Evolutionary conservation across 441 rosid genomes (phyloP).

Genomic region (Codiaeum variegatum): DNA sequence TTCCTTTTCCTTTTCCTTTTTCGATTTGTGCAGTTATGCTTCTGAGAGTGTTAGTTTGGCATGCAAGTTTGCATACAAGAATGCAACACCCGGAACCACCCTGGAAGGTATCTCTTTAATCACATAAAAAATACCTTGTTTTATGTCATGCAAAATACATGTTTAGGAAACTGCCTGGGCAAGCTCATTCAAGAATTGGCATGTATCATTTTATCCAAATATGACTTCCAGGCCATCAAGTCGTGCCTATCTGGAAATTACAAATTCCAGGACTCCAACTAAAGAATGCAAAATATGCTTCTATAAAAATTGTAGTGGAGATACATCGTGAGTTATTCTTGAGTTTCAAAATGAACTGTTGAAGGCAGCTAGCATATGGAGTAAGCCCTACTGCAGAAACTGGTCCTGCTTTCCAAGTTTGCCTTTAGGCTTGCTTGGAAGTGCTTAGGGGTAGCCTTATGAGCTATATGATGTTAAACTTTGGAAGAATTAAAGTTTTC

Average conservation of each 20-base stretch:
- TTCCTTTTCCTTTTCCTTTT: slow-evolving; percentile 19
- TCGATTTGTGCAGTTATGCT: slow-evolving; percentile 54
- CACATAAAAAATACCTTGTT: slow-evolving; percentile 4
- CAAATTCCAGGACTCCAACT: background rate
- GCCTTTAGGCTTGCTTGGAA: background rate
- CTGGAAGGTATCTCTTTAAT: slow-evolving; percentile 49
- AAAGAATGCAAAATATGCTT: background rate
- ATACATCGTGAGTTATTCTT: background rate
- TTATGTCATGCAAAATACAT: background rate
- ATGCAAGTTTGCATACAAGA: slow-evolving; percentile 77
- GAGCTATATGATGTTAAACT: background rate
- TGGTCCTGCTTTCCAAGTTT: background rate
- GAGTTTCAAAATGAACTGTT: background rate
- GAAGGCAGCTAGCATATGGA: background rate
- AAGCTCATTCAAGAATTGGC: background rate
- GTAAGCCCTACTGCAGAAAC: background rate
- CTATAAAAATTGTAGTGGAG: background rate
- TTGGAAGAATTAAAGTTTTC: background rate
- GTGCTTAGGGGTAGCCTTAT: background rate
- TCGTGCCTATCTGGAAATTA: background rate
- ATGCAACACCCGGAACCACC: slow-evolving; percentile 80
- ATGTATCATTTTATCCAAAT: background rate
- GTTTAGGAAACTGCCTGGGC: background rate
- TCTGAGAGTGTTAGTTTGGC: slow-evolving; percentile 82
- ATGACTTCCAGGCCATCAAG: background rate